Evolutionary conservation across 352 stramenopile species (phyloP), one percentile per base, ranked within the genome.

Genomic region (Proteromonas lacertae): DNA sequence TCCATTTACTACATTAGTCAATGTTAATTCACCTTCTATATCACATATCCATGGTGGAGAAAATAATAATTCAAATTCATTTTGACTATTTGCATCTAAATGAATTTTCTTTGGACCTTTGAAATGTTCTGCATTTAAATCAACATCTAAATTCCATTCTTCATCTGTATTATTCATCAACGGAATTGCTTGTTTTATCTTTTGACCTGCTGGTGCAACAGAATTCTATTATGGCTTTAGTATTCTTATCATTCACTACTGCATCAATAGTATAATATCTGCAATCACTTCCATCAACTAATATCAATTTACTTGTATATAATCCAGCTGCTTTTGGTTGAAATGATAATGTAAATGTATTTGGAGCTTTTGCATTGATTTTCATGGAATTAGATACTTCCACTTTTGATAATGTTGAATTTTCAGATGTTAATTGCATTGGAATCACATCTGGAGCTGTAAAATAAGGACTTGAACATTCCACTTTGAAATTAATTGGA

Each of bases 131-230:
- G 42, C 47, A n/a, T 41, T 53, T 36, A 80, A 64, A 18, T 51
- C 42, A 4, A 61, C 61, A 7, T 57, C 51, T 9, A 88, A 54
- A 1, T 43, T 63, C 72, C 72, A 87, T 1, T 55, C 45, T 6
- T 55, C 44, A 17, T 75, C 60, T 0, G 64, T 70, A 1, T 58
- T 63, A 36, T 88, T 88, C 7, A 57, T 57, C 0, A 88, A 42
- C 7, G 72, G 72, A 25, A 88, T 55, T 22, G 78, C 64, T 38
- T 89, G 73, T 0, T 67, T 51, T 29, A 84, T 78, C 16, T 42
- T 71, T 43, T 82, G 66, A 0, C 72, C 43, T 4, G 73, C 70
- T 1, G 70, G 72, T 0, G 66, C 62, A 1, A 24, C 82, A 68
- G 8, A 89, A 47, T 14, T 63, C 53, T 3, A 35, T 32, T 23